A percentile compares a stretch with the other conserved stretches of the same genome.
These are phyloP conservation scores for Leishmania guyanensis DNA, from an alignment of 208 protist species.

Conservation along the genomic window DNA sequence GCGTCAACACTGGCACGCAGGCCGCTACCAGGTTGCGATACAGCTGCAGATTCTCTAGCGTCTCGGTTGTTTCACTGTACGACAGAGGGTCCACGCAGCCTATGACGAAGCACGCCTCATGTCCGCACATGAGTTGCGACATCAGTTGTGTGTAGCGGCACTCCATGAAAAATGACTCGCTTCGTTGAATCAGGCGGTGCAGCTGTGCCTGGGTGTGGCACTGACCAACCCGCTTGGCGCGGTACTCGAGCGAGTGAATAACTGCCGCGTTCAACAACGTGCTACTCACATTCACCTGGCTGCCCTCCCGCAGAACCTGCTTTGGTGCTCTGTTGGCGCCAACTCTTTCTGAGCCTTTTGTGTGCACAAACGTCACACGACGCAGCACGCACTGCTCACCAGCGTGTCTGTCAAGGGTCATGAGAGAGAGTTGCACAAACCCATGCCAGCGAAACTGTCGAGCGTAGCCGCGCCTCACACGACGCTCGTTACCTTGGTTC, in stretches of 20 bases:
- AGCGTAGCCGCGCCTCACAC: slow-evolving; percentile 55
- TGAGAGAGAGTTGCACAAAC: slow-evolving; percentile 83
- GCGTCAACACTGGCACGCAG: slow-evolving; percentile 62
- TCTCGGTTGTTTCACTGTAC: slow-evolving; percentile 82
- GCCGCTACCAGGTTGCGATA: slow-evolving; percentile 65
- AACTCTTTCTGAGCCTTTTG: slow-evolving; percentile 83
- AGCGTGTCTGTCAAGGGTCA: slow-evolving; percentile 59
- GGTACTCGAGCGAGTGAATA: slow-evolving; percentile 87
- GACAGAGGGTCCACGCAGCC: slow-evolving; percentile 76
- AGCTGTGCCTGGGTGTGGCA: slow-evolving; percentile 51
- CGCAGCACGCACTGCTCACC: slow-evolving; percentile 67
- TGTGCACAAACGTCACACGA: slow-evolving; percentile 88
- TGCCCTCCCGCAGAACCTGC: slow-evolving; percentile 47
- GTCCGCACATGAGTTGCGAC: slow-evolving; percentile 84
- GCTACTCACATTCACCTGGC: slow-evolving; percentile 84
- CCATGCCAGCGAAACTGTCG: slow-evolving; percentile 82
- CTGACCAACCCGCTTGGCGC: slow-evolving; percentile 43
- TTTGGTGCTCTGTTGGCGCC: slow-evolving; percentile 67
- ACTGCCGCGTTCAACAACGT: slow-evolving; percentile 79
- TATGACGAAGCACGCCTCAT: slow-evolving; percentile 88
- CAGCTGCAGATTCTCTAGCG: slow-evolving; percentile 87
- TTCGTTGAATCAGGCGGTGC: slow-evolving; percentile 74
- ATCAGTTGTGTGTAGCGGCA: slow-evolving; percentile 90
- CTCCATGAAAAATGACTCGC: slow-evolving; percentile 92
- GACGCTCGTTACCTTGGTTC: slow-evolving; percentile 52